Evolutionary conservation across 352 stramenopile genomes (phyloP).

Genomic region (Aphanomyces astaci): DNA sequence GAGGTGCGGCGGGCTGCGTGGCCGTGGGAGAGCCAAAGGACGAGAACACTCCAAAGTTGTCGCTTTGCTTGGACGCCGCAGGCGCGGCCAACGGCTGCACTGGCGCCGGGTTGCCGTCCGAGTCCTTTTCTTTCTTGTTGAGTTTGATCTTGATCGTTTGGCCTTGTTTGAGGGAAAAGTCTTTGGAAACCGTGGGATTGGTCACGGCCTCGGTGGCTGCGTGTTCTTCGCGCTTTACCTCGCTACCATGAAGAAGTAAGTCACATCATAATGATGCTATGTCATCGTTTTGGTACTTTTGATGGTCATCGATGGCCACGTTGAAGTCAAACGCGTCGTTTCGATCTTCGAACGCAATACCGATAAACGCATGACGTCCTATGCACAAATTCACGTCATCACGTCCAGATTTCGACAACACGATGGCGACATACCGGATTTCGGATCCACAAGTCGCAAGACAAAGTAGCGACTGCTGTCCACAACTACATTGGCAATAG

Average conservation of each 20-base stretch:
- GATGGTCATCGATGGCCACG: constrained; percentile 85
- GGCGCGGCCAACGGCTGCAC: constrained; percentile 28
- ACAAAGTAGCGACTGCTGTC: constrained; percentile 94
- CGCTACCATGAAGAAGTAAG: constrained; percentile 28
- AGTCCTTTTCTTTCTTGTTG: constrained; percentile 52
- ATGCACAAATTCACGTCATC: too few relatives aligned
- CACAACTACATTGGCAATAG: constrained; percentile 53
- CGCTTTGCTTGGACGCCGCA: constrained; percentile 29
- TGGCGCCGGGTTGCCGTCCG: constrained; percentile 32
- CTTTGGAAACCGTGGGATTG: constrained; percentile 41
- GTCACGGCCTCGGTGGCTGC: constrained; percentile 31
- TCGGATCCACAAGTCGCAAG: constrained; percentile 85
- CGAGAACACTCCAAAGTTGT: constrained; percentile 39
- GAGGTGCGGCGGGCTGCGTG: constrained; percentile 11
- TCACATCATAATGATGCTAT: constrained; percentile 9
- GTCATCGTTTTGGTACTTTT: constrained; percentile 39
- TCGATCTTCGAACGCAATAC: constrained; percentile 89
- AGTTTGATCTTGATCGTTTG: constrained; percentile 89
- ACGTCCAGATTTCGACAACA: constrained; percentile 57
- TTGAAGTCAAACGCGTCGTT: constrained; percentile 95
- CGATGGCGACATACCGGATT: too few relatives aligned
- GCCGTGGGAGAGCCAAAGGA: constrained; percentile 15
- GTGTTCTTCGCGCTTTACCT: constrained; percentile 50
- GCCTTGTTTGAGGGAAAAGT: constrained; percentile 89
- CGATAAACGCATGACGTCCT: constrained; percentile 89